Percentiles rank a stretch among this genome's conserved stretches.
Evolutionary conservation across 192 early-diverging fungal genomes (phyloP).

Genomic region (Backusella sp.): DNA sequence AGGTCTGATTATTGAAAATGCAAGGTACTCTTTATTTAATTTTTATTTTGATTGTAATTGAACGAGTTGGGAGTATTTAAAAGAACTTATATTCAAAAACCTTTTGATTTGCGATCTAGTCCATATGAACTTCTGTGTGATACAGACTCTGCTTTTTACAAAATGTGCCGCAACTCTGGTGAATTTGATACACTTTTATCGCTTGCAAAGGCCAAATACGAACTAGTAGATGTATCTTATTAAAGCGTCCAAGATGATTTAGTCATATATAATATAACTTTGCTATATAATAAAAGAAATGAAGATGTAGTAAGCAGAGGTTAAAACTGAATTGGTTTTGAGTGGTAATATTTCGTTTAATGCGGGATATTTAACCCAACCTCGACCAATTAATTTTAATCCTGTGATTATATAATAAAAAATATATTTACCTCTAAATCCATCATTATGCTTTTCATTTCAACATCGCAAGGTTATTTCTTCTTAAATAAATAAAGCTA

Average conservation of each 20-base stretch:
- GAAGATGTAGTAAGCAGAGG: background rate
- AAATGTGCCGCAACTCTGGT: conserved; percentile 83
- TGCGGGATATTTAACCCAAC: background rate
- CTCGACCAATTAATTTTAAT: background rate
- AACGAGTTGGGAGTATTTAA: background rate
- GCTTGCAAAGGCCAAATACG: conserved; percentile 42
- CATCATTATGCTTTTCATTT: too few relatives aligned
- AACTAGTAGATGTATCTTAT: background rate
- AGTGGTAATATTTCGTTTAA: background rate
- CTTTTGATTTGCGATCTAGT: conserved; percentile 23
- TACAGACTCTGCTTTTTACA: conserved; percentile 58
- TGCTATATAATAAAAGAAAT: background rate
- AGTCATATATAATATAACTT: background rate
- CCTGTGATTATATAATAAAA: background rate
- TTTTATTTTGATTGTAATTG: background rate
- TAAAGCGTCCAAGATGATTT: background rate
- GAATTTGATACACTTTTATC: conserved; percentile 69
- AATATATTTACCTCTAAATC: background rate
- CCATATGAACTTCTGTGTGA: conserved; percentile 62
- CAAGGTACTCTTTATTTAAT: conserved; percentile 36
- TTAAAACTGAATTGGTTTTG: background rate
- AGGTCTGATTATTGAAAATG: conserved; percentile 77
- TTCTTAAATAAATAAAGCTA: too few relatives aligned
- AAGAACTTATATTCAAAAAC: background rate
- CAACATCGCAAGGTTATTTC: too few relatives aligned